These are phyloP conservation scores for Malus orientalis DNA, from an alignment of 306 rosid genomes.

Conservation along the genomic window DNA sequence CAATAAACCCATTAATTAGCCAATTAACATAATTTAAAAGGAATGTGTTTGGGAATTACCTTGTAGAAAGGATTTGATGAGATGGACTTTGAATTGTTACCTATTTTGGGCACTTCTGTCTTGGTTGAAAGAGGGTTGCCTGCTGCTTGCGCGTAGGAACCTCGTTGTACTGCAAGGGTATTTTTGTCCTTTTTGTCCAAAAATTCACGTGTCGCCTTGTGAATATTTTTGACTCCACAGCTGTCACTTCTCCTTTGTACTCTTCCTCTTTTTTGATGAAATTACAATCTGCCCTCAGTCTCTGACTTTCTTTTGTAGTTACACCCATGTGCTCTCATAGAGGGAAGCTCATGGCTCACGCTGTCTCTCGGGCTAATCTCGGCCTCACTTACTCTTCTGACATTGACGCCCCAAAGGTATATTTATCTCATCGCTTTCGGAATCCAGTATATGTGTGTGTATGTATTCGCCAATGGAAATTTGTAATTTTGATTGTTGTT, in stretches of 20 bases:
- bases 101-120: too few species aligned
- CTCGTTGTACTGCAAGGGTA: too few species aligned
- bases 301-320: constrained; percentile 29
- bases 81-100: too few species aligned
- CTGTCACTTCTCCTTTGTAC: constrained; percentile 25
- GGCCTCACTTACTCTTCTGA: constrained; percentile 73
- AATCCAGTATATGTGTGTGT: neutral
- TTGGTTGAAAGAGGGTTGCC: too few species aligned
- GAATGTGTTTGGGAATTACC: too few species aligned
- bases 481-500: neutral
- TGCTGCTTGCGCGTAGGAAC: too few species aligned
- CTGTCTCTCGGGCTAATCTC: constrained; percentile 63
- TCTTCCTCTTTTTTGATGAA: constrained; percentile 30
- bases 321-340: constrained; percentile 28
- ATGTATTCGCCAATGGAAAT: neutral
- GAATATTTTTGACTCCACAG: too few species aligned
- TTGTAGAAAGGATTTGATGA: too few species aligned
- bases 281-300: constrained; percentile 17
- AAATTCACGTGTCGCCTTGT: too few species aligned
- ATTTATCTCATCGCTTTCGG: neutral
- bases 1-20: too few species aligned
- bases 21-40: too few species aligned
- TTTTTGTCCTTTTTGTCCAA: too few species aligned
- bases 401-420: constrained; percentile 56
- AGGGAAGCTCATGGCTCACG: constrained; percentile 62